Conservation (phyloP, 2,329 filamentous ascomycete species). For the Ceratocystis papillata region DNA sequence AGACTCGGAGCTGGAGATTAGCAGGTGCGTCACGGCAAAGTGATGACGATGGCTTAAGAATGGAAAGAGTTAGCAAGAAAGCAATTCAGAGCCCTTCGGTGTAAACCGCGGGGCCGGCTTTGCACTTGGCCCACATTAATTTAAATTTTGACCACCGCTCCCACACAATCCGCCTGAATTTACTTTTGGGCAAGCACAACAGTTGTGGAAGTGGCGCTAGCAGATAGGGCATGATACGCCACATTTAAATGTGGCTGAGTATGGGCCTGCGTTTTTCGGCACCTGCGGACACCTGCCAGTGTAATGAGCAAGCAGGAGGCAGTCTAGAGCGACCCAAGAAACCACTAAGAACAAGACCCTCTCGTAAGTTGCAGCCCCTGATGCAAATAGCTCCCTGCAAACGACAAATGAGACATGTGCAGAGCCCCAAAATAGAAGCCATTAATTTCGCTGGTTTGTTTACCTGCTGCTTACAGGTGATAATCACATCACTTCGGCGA, state of each 20-base stretch:
- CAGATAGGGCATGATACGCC: slow-evolving; percentile 12
- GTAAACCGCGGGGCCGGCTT: slow-evolving; percentile 11
- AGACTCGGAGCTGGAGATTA: slow-evolving; percentile 58
- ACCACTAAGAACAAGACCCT: no score
- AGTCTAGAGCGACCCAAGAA: not conserved
- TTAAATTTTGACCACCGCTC: not conserved
- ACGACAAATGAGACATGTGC: not conserved
- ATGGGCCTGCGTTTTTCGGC: not conserved
- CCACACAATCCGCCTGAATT: slow-evolving; percentile 7
- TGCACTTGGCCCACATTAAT: not conserved
- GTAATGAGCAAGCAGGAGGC: not conserved
- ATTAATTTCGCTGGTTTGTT: not conserved
- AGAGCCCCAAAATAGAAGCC: not conserved
- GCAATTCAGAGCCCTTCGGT: not conserved
- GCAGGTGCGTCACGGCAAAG: slow-evolving; percentile 58
- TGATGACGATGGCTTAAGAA: slow-evolving; percentile 51
- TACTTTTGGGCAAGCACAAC: not conserved
- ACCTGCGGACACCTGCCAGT: no score
- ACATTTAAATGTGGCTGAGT: not conserved
- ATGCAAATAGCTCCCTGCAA: not conserved
- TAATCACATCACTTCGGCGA: not conserved
- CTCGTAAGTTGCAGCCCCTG: not conserved
- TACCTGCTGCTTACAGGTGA: not conserved
- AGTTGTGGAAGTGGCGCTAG: slow-evolving; percentile 17
- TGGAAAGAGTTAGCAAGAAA: slow-evolving; percentile 26